phyloP scores from a whole-genome alignment of 345 rosid genomes.

The Hevea brasiliensis region DNA sequence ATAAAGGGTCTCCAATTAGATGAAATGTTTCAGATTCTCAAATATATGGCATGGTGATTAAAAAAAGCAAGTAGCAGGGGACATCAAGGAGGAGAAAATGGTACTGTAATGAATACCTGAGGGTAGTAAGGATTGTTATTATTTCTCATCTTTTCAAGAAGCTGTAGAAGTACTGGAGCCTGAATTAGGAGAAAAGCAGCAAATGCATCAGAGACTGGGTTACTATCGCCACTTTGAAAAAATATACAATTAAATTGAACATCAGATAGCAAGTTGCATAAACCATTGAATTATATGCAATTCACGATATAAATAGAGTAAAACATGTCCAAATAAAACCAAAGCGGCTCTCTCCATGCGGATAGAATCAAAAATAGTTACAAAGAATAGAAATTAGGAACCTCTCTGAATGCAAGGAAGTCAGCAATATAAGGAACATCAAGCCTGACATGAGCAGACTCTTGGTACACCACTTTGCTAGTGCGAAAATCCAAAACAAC shows the following conservation, averaged over 20 bases:
- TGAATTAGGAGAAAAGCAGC: slow-evolving; percentile 21
- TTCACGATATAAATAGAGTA: neutral
- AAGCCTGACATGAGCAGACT: slow-evolving; percentile 45
- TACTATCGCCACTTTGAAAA: neutral
- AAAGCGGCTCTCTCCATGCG: too few relatives aligned
- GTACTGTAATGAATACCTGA: slow-evolving; percentile 46
- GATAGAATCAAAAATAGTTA: neutral
- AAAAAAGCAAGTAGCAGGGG: neutral
- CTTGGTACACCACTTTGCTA: slow-evolving; percentile 51
- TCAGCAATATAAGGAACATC: slow-evolving; percentile 75
- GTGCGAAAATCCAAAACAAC: slow-evolving; percentile 63
- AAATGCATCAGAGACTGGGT: neutral
- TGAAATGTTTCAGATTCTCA: neutral
- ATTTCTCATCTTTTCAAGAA: slow-evolving; percentile 64
- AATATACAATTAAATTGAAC: neutral
- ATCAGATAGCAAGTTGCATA: neutral
- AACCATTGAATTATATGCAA: neutral
- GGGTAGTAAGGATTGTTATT: slow-evolving; percentile 54
- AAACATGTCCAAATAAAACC: neutral
- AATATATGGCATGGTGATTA: neutral
- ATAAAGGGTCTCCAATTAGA: neutral
- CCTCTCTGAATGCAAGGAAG: slow-evolving; percentile 95
- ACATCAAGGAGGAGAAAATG: neutral
- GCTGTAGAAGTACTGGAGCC: slow-evolving; percentile 68
- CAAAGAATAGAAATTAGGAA: slow-evolving; percentile 5